A percentile compares a stretch with the other conserved stretches of the same genome.
Conservation (phyloP, 164 flowering plant genomes). For the Liquidambar formosana region DNA sequence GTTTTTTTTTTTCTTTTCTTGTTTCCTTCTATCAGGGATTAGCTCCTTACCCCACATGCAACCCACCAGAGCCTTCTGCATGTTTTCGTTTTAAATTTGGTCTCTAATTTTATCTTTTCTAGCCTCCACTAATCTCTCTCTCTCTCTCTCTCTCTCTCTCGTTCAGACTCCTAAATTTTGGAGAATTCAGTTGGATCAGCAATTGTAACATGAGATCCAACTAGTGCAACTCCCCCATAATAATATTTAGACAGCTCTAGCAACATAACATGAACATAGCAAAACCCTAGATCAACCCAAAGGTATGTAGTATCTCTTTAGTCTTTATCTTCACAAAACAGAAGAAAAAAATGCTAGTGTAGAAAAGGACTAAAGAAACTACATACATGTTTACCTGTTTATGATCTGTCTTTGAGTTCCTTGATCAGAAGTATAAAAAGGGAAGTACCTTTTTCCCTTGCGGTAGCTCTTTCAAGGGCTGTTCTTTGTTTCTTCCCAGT, state of each 20-base stretch:
- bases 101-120: background rate
- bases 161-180: conserved; percentile 3
- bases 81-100: conserved; percentile 12
- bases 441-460: conserved; percentile 30
- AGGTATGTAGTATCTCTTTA: conserved; percentile 17
- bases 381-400: conserved; percentile 34
- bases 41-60: background rate
- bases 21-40: background rate
- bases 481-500: conserved; percentile 23
- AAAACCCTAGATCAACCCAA: conserved; percentile 26
- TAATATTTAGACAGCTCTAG: background rate
- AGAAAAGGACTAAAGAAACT: conserved; percentile 12
- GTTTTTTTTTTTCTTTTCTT: too few species aligned
- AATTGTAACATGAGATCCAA: conserved; percentile 29
- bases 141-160: background rate
- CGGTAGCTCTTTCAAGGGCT: conserved; percentile 27
- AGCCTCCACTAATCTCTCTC: background rate
- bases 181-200: conserved; percentile 28
- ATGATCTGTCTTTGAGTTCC: conserved; percentile 38
- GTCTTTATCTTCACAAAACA: conserved; percentile 10
- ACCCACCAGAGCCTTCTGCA: conserved; percentile 2
- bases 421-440: conserved; percentile 25
- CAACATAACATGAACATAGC: background rate
- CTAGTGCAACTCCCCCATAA: conserved; percentile 13
- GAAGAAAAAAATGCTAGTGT: background rate